These are phyloP conservation scores for Sphagnum contortum DNA, from an alignment of 225 moss, liverwort and hornwort species.

Conservation along the genomic window DNA sequence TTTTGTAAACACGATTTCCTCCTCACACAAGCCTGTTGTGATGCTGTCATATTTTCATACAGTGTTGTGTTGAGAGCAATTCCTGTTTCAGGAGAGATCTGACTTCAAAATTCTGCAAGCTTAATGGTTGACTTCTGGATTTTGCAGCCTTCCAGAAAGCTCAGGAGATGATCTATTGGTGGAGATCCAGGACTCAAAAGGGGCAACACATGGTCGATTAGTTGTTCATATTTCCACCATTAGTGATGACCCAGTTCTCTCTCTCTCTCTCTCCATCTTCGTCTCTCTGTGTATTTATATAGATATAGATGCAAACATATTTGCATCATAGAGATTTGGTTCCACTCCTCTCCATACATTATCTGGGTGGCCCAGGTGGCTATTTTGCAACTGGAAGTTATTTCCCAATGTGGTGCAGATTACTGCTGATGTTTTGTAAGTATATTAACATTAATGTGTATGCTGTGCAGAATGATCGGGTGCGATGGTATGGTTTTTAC, in stretches of 20 bases:
- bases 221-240: conserved; percentile 63
- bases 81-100: no score
- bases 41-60: no score
- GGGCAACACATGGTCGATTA: conserved; percentile 61
- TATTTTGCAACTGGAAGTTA: no score
- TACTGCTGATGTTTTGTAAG: no score
- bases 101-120: no score
- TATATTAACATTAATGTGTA: not conserved
- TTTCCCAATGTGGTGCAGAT: no score
- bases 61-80: no score
- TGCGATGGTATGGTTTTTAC: conserved; percentile 47
- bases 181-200: conserved; percentile 66
- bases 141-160: conserved; percentile 66
- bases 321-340: no score
- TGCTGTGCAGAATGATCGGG: conserved; percentile 40
- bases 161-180: conserved; percentile 71
- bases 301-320: not conserved
- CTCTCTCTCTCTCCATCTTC: not conserved
- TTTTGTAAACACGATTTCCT: conserved; percentile 42
- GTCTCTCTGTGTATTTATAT: not conserved
- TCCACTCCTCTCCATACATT: no score
- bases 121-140: not conserved
- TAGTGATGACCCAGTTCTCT: conserved; percentile 69
- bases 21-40: no score
- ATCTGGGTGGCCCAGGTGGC: no score